These are phyloP conservation scores for Zygoascus meyerae DNA, from an alignment of 1,139 yeast genomes.

Conservation along the genomic window DNA sequence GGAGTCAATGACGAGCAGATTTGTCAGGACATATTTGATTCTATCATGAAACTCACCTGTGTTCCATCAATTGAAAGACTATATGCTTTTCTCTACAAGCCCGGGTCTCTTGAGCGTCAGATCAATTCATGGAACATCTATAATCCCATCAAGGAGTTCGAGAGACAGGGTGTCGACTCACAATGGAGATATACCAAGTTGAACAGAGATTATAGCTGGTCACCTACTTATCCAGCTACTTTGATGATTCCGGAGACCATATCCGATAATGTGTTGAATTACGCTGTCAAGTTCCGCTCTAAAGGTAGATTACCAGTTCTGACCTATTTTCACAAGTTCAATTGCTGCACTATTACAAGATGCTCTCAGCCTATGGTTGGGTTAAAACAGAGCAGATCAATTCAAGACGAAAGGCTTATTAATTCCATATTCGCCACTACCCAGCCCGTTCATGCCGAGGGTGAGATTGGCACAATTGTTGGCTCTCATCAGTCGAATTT, in stretches of 20 bases:
- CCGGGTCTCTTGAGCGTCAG: constrained; percentile 49
- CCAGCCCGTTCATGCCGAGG: constrained; percentile 5
- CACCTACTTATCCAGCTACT: constrained; percentile 67
- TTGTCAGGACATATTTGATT: constrained; percentile 67
- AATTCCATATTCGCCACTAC: constrained; percentile 56
- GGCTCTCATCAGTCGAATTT: constrained; percentile 48
- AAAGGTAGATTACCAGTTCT: constrained; percentile 80
- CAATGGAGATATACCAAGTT: constrained; percentile 68
- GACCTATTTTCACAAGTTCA: constrained; percentile 65
- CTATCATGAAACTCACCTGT: constrained; percentile 61
- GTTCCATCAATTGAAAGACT: constrained; percentile 50
- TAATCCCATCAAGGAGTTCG: constrained; percentile 57
- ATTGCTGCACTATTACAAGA: constrained; percentile 73
- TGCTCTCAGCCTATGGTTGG: constrained; percentile 95
- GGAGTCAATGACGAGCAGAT: constrained; percentile 57
- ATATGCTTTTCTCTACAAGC: constrained; percentile 65
- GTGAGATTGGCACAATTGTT: constrained; percentile 18
- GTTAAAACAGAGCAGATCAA: constrained; percentile 74
- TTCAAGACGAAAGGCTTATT: constrained; percentile 83
- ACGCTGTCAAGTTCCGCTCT: constrained; percentile 81
- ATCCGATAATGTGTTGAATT: constrained; percentile 74
- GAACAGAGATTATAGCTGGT: constrained; percentile 60
- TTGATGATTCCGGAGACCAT: constrained; percentile 67
- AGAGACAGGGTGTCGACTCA: constrained; percentile 43
- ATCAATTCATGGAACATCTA: constrained; percentile 70